Evolutionary conservation across 2,329 filamentous ascomycete species (phyloP).

Genomic region (Cercospora citrullina): DNA sequence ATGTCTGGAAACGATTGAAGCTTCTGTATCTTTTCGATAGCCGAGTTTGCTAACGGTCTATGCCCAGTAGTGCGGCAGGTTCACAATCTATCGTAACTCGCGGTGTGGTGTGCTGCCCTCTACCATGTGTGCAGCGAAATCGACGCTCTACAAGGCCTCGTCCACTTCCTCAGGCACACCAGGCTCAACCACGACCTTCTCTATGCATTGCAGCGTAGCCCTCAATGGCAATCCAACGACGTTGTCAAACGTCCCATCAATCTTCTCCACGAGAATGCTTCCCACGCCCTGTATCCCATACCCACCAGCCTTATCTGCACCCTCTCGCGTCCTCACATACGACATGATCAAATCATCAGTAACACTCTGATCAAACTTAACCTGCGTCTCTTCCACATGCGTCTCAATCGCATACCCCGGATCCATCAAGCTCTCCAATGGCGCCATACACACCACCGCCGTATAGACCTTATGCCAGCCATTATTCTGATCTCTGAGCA

Average conservation of each 20-base stretch:
- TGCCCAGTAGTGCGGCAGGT: not conserved
- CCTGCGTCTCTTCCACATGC: constrained; percentile 84
- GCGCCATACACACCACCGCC: constrained; percentile 78
- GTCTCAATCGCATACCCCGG: constrained; percentile 83
- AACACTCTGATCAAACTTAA: constrained; percentile 73
- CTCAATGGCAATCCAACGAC: constrained; percentile 87
- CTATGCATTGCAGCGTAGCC: constrained; percentile 75
- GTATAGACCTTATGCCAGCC: constrained; percentile 77
- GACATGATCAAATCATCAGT: constrained; percentile 80
- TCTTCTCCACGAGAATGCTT: constrained; percentile 80
- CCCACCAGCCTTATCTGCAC: constrained; percentile 92
- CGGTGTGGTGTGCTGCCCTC: not conserved
- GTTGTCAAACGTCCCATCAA: constrained; percentile 90
- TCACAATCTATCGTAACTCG: not conserved
- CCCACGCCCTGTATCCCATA: constrained; percentile 92
- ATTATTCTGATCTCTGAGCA: constrained; percentile 68
- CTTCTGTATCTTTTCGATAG: not conserved
- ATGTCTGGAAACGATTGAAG: not conserved
- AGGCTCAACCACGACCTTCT: constrained; percentile 73
- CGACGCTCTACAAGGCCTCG: constrained; percentile 11
- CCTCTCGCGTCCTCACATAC: constrained; percentile 83
- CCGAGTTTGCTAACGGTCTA: not conserved
- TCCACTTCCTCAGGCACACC: constrained; percentile 62
- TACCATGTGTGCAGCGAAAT: not conserved
- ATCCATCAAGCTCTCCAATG: constrained; percentile 73